A percentile compares a stretch with the other conserved stretches of the same genome.
Conservation (phyloP, 495 filamentous ascomycete genomes). For the Lindgomyces ingoldianus region DNA sequence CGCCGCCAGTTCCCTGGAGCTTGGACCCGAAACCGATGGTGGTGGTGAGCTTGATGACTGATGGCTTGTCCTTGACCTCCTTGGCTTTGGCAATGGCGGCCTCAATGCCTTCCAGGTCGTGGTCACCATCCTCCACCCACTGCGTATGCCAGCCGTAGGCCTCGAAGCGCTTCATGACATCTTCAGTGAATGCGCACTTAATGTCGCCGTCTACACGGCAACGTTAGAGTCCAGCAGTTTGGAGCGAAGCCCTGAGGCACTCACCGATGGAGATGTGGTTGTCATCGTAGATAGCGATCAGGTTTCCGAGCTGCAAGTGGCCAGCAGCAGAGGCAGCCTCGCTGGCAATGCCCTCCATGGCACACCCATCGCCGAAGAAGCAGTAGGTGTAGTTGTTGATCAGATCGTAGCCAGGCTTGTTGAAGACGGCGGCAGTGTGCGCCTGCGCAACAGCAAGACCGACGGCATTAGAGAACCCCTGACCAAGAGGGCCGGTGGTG, state of each 20-base stretch:
- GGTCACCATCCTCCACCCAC: constrained; percentile 85
- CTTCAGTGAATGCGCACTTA: constrained; percentile 94
- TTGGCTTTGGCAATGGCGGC: constrained; percentile 81
- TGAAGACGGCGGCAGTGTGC: constrained; percentile 86
- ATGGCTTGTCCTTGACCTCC: constrained; percentile 91
- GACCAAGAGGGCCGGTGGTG: constrained; percentile 63
- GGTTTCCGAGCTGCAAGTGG: constrained; percentile 95
- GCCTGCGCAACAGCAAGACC: constrained; percentile 95
- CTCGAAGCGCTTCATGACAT: constrained; percentile 93
- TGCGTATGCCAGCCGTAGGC: constrained; percentile 95
- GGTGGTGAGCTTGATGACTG: constrained; percentile 94
- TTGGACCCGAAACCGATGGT: constrained; percentile 97
- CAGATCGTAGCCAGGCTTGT: constrained; percentile 92
- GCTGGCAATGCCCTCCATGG: constrained; percentile 95
- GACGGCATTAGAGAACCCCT: constrained; percentile 43
- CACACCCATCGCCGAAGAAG: constrained; percentile 98
- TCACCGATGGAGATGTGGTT: constrained; percentile 93
- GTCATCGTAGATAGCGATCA: constrained; percentile 96
- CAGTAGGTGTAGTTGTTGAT: constrained; percentile 94
- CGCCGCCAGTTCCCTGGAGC: constrained; percentile 87
- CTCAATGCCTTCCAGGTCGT: constrained; percentile 86
- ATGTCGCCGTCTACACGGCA: constrained; percentile 77
- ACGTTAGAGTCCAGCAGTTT: constrained; percentile 34
- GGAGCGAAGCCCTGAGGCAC: constrained; percentile 21
- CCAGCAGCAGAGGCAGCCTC: constrained; percentile 92